Conservation (phyloP, 2,329 filamentous ascomycete species). For the Cryphonectria naterciae region DNA sequence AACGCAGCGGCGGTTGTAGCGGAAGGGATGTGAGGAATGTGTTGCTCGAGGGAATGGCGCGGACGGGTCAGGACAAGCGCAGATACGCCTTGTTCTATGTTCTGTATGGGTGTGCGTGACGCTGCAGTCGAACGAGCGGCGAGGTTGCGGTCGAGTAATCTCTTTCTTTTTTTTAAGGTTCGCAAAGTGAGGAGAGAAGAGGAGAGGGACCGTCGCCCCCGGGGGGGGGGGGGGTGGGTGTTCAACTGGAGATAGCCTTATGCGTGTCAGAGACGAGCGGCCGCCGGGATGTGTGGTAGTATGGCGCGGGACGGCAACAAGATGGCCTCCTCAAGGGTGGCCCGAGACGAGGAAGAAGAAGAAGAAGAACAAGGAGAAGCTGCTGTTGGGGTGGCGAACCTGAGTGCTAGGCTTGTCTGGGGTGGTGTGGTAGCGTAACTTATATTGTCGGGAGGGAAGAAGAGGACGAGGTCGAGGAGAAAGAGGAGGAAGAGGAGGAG, state of each 20-base stretch:
- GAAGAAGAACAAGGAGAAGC: neutral
- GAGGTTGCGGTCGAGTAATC: slow-evolving; percentile 2
- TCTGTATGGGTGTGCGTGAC: neutral
- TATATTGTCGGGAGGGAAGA: neutral
- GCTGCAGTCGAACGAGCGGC: neutral
- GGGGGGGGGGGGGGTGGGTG: neutral
- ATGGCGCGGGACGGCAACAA: neutral
- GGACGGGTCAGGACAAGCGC: slow-evolving; percentile 3
- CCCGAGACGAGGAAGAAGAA: neutral
- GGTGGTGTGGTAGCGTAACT: neutral
- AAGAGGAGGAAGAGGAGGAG: neutral
- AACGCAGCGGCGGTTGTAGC: neutral
- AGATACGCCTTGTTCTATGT: slow-evolving; percentile 15
- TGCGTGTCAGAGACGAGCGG: slow-evolving; percentile 21
- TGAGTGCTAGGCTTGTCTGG: neutral
- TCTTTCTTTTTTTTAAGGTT: neutral
- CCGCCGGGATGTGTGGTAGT: neutral
- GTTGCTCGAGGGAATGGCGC: slow-evolving; percentile 4
- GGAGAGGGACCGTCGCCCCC: slow-evolving; percentile 5
- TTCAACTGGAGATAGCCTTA: slow-evolving; percentile 23
- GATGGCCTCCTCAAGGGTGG: neutral
- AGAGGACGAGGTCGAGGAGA: neutral
- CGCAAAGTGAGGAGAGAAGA: slow-evolving; percentile 12
- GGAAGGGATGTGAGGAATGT: neutral
- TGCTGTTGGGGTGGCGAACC: neutral